Conservation (phyloP, 2,329 filamentous ascomycete genomes). For the Colletotrichum orchidophilum region DNA sequence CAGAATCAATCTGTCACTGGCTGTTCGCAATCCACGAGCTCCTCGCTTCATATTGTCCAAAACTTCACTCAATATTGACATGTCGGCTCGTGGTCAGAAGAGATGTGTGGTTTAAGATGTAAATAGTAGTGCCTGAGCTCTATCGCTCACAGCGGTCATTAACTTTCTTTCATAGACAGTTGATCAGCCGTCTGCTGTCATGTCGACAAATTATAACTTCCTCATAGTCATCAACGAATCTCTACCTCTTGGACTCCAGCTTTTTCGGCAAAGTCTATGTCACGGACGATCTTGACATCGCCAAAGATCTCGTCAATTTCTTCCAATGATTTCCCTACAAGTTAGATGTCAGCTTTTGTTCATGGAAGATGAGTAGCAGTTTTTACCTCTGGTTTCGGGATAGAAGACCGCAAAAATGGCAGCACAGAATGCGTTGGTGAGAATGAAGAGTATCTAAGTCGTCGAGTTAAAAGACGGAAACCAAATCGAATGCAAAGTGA, state of each 20-base stretch:
- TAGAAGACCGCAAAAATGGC: conserved; percentile 47
- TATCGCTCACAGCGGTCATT: too few species aligned
- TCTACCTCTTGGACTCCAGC: conserved; percentile 34
- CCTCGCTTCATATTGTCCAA: too few species aligned
- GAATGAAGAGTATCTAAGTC: conserved; percentile 48
- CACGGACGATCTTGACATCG: conserved; percentile 43
- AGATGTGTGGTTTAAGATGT: too few species aligned
- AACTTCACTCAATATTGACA: too few species aligned
- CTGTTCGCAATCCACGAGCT: too few species aligned
- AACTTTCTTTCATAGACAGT: too few species aligned
- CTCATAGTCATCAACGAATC: neutral
- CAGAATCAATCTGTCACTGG: too few species aligned
- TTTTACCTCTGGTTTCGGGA: conserved; percentile 48
- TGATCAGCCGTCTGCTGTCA: neutral
- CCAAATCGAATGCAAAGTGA: neutral
- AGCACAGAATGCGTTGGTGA: conserved; percentile 49
- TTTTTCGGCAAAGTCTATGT: conserved; percentile 36
- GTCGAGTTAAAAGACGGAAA: accelerated
- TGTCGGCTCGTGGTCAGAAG: too few species aligned
- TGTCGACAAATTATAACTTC: neutral
- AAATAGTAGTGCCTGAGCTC: too few species aligned
- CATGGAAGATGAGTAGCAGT: accelerated
- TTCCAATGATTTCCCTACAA: conserved; percentile 49
- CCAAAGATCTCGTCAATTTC: conserved; percentile 52
- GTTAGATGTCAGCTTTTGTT: conserved; percentile 12